Percentiles rank a stretch among this genome's conserved stretches.
These are phyloP conservation scores for Yamadazyma phyllophila DNA, from an alignment of 805 yeast genomes.

Conservation along the genomic window DNA sequence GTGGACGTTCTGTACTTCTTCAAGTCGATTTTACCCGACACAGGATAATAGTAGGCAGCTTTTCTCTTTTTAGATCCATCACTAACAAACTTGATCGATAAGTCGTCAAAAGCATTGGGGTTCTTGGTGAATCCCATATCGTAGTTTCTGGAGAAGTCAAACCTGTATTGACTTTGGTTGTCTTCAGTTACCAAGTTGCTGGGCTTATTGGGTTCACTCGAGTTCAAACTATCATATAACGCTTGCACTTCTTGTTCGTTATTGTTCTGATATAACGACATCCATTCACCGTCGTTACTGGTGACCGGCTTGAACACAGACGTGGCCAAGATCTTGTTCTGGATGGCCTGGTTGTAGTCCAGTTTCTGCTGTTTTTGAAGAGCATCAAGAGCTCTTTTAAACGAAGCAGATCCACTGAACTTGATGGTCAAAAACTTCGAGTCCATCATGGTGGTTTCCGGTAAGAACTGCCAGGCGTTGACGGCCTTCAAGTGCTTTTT, in stretches of 20 bases:
- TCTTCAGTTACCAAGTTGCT: slow-evolving; percentile 45
- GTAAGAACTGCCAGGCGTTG: slow-evolving; percentile 74
- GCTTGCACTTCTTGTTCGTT: slow-evolving; percentile 23
- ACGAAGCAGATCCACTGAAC: slow-evolving; percentile 57
- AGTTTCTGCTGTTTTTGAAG: slow-evolving; percentile 27
- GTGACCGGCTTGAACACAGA: slow-evolving; percentile 74
- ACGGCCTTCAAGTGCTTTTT: slow-evolving; percentile 73
- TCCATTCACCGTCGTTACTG: slow-evolving; percentile 73
- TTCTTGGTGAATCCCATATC: slow-evolving; percentile 61
- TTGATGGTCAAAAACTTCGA: slow-evolving; percentile 65
- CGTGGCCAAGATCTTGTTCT: slow-evolving; percentile 44
- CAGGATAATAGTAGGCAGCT: slow-evolving; percentile 73
- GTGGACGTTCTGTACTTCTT: slow-evolving; percentile 79
- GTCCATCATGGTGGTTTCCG: slow-evolving; percentile 91
- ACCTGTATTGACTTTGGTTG: slow-evolving; percentile 38
- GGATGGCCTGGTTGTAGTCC: slow-evolving; percentile 27
- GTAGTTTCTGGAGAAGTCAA: slow-evolving; percentile 73
- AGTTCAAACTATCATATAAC: slow-evolving; percentile 28
- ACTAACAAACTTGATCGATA: slow-evolving; percentile 57
- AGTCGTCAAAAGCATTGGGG: slow-evolving; percentile 54
- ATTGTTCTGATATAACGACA: slow-evolving; percentile 48
- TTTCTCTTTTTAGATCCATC: slow-evolving; percentile 40
- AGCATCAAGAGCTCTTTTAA: slow-evolving; percentile 34
- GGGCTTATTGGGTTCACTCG: slow-evolving; percentile 45
- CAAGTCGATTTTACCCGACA: slow-evolving; percentile 73